phyloP scores from a whole-genome alignment of 306 rosid species.

The Hippophae gyantsensis region DNA sequence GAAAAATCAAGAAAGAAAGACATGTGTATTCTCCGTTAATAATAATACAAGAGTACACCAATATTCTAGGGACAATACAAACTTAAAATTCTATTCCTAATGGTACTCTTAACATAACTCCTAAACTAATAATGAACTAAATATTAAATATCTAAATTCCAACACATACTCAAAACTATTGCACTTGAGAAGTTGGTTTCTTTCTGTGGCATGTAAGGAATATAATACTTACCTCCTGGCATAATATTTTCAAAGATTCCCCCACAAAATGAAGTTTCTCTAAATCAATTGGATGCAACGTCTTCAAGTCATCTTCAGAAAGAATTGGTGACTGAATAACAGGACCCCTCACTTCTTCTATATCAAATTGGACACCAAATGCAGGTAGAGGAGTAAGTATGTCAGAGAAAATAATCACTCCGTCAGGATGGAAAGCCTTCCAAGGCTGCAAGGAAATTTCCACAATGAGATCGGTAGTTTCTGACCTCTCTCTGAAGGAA shows the following conservation, averaged over 20 bases:
- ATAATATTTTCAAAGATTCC: conserved; percentile 69
- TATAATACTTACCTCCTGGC: conserved; percentile 49
- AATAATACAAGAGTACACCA: too few relatives aligned
- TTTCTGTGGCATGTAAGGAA: conserved; percentile 5
- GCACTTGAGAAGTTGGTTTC: neutral
- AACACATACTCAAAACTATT: neutral
- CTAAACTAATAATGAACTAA: too few relatives aligned
- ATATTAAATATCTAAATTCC: neutral
- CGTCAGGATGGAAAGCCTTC: conserved; percentile 93
- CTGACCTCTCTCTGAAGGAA: conserved; percentile 95
- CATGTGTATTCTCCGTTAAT: too few relatives aligned
- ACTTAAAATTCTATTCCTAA: too few relatives aligned
- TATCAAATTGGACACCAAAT: conserved; percentile 83
- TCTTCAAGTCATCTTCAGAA: conserved; percentile 67
- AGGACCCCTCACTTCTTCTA: conserved; percentile 88
- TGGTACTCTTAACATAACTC: too few relatives aligned
- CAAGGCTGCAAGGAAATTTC: conserved; percentile 99
- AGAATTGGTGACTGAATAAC: conserved; percentile 81
- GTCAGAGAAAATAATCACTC: conserved; percentile 92
- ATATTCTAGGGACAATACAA: too few relatives aligned
- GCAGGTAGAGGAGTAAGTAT: conserved; percentile 97
- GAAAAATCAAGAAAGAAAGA: too few relatives aligned
- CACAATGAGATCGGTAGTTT: conserved; percentile 94
- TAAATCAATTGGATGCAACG: conserved; percentile 74
- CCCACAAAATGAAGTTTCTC: conserved; percentile 73